Conservation (phyloP, 2,329 filamentous ascomycete species). For the Shiraia bambusicola region DNA sequence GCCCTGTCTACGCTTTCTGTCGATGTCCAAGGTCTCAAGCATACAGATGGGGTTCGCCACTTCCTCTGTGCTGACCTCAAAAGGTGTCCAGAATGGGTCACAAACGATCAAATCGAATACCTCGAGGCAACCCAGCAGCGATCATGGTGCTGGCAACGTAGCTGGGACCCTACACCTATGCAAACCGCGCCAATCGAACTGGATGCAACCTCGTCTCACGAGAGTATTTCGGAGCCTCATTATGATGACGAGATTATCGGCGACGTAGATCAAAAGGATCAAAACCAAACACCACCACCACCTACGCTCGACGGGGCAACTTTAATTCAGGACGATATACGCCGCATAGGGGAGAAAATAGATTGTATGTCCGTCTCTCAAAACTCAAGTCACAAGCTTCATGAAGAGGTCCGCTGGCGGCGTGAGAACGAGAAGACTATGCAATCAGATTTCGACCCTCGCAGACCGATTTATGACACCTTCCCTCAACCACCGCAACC, state of each 20-base stretch:
- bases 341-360: conserved; percentile 37
- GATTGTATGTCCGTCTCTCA: conserved; percentile 24
- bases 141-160: conserved; percentile 41
- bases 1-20: conserved; percentile 46
- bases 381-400: conserved; percentile 8
- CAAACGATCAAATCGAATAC: conserved; percentile 25
- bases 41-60: conserved; percentile 42
- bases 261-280: conserved; percentile 6
- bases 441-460: conserved; percentile 25
- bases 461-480: conserved; percentile 14
- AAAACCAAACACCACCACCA: conserved; percentile 10
- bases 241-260: not conserved
- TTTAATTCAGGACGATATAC: conserved; percentile 29
- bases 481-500: conserved; percentile 4
- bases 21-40: conserved; percentile 43
- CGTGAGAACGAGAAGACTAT: conserved; percentile 35
- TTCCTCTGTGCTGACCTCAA: conserved; percentile 45
- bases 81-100: conserved; percentile 42
- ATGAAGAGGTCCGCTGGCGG: conserved; percentile 22
- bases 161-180: conserved; percentile 29
- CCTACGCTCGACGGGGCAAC: conserved; percentile 25
- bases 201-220: conserved; percentile 18
- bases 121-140: conserved; percentile 35
- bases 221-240: not conserved
- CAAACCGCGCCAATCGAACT: conserved; percentile 33